A percentile compares a stretch with the other conserved stretches of the same genome.
Evolutionary conservation across 306 rosid species (phyloP).

Genomic region (Boehmeria nivea): DNA sequence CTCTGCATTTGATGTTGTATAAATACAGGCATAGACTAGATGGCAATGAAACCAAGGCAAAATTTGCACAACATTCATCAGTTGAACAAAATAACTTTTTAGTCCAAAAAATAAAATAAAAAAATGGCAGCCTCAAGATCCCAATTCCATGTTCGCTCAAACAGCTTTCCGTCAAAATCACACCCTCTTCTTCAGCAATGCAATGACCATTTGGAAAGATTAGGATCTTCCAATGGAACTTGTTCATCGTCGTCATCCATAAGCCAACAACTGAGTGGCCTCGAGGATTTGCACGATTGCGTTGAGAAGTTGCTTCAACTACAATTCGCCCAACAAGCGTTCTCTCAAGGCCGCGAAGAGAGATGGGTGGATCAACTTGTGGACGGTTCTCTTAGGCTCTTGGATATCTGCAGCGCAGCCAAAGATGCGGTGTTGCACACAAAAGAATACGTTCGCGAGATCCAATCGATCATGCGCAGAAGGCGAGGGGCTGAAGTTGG

Average conservation of each 20-base stretch:
- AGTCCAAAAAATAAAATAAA: too few species aligned
- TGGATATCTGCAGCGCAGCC: conserved; percentile 23
- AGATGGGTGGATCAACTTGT: conserved; percentile 25
- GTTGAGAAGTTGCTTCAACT: conserved; percentile 31
- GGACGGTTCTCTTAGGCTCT: conserved; percentile 31
- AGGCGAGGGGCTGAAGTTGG: conserved; percentile 4
- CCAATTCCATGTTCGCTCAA: conserved; percentile 30
- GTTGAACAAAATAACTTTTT: too few species aligned
- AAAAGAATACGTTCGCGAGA: conserved; percentile 11
- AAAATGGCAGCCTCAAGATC: too few species aligned
- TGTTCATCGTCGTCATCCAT: conserved; percentile 18
- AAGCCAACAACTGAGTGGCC: conserved; percentile 22
- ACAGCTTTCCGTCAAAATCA: conserved; percentile 39
- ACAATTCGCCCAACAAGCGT: conserved; percentile 31
- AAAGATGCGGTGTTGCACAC: conserved; percentile 25
- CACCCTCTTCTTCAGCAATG: conserved; percentile 31
- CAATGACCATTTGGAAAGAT: conserved; percentile 29
- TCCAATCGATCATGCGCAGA: conserved; percentile 29
- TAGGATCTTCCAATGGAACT: conserved; percentile 15
- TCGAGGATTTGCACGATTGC: conserved; percentile 34
- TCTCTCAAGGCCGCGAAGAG: conserved; percentile 16
- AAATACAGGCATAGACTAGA: too few species aligned
- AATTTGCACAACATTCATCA: too few species aligned
- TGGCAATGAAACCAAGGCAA: too few species aligned
- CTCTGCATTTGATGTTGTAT: too few species aligned